Conservation (phyloP, 1,284 basidiomycete species). For the Athelia sp. region DNA sequence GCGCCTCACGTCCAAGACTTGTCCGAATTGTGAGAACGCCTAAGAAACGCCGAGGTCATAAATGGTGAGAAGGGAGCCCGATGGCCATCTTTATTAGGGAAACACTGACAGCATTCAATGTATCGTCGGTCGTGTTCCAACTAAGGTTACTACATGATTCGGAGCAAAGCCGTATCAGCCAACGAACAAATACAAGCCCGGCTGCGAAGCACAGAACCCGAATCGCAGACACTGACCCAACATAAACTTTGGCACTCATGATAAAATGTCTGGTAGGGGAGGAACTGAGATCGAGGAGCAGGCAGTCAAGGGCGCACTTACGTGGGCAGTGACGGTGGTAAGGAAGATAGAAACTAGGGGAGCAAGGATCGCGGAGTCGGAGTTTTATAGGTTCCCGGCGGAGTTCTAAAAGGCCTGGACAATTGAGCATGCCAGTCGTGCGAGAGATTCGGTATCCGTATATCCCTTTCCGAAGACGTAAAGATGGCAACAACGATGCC, state of each 20-base stretch:
- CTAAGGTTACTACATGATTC: constrained; percentile 67
- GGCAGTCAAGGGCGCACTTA: no score
- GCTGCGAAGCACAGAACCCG: constrained; percentile 34
- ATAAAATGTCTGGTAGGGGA: not conserved
- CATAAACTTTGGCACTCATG: constrained; percentile 65
- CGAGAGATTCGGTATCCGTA: no score
- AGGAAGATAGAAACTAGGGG: no score
- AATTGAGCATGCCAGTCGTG: no score
- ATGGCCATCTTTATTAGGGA: no score
- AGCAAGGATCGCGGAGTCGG: no score
- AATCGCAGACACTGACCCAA: constrained; percentile 69
- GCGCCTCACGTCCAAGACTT: constrained; percentile 65
- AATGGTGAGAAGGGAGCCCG: constrained; percentile 31
- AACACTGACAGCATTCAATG: constrained; percentile 77
- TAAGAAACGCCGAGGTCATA: constrained; percentile 28
- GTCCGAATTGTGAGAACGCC: constrained; percentile 68
- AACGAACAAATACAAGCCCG: not conserved
- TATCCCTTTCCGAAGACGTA: no score
- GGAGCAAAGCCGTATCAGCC: constrained; percentile 26
- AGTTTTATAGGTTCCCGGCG: no score
- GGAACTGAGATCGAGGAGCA: not conserved
- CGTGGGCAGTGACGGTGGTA: not conserved
- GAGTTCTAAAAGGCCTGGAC: no score
- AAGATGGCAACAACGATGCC: no score
- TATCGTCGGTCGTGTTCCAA: constrained; percentile 93